phyloP scores from a whole-genome alignment of 2,329 filamentous ascomycete species.

The Gliomastix tumulicola region DNA sequence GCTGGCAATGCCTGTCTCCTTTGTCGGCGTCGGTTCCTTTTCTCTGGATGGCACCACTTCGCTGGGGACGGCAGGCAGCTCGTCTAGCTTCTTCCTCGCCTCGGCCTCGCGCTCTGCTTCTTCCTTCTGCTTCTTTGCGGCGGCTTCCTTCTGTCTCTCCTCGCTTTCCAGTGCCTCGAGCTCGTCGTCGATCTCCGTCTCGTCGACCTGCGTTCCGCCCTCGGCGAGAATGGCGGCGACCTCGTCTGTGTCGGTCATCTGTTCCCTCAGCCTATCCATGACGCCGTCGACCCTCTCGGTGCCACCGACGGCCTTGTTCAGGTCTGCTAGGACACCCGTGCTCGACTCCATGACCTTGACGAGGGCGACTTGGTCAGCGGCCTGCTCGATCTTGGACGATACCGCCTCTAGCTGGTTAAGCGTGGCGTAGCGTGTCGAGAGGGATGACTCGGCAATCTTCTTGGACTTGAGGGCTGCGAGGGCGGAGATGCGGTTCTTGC shows the following conservation, averaged over 20 bases:
- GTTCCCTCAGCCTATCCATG: conserved; percentile 67
- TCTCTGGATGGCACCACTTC: conserved; percentile 23
- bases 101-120: conserved; percentile 32
- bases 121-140: conserved; percentile 35
- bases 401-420: conserved; percentile 79
- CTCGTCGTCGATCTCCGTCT: conserved; percentile 81
- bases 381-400: conserved; percentile 76
- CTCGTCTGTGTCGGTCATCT: conserved; percentile 79
- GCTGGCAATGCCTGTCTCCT: conserved; percentile 27
- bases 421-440: conserved; percentile 65
- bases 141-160: conserved; percentile 45
- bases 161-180: conserved; percentile 66
- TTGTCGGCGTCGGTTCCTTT: conserved; percentile 20
- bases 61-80: conserved; percentile 32
- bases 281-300: conserved; percentile 68
- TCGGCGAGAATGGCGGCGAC: conserved; percentile 72
- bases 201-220: conserved; percentile 53
- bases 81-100: conserved; percentile 45
- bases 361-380: conserved; percentile 75
- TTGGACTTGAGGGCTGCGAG: conserved; percentile 74
- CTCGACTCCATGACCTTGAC: conserved; percentile 78
- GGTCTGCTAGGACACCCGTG: conserved; percentile 59
- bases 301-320: conserved; percentile 75
- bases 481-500: conserved; percentile 69
- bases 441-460: conserved; percentile 70